These are phyloP conservation scores for Cordyceps fumosorosea DNA, from an alignment of 2,329 filamentous ascomycete genomes.

Conservation along the genomic window DNA sequence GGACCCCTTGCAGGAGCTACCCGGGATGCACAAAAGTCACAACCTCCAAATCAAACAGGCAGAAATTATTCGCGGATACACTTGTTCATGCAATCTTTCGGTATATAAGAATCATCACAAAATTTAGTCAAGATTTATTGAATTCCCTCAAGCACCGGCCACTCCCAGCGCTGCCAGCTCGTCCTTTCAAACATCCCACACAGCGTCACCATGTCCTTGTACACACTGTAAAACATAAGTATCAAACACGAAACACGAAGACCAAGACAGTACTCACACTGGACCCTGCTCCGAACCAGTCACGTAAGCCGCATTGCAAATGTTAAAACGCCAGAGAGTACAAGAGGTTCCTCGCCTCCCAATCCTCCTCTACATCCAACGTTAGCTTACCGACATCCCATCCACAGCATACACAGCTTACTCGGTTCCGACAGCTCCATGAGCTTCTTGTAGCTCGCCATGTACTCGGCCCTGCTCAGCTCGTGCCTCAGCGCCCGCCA, in stretches of 20 bases:
- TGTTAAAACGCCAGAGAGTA: slow-evolving; percentile 22
- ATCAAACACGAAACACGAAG: background rate
- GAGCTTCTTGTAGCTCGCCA: slow-evolving; percentile 16
- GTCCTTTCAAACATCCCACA: slow-evolving; percentile 17
- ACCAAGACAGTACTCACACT: slow-evolving; percentile 15
- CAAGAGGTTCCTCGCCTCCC: slow-evolving; percentile 22
- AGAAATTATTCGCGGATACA: no score
- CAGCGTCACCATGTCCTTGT: slow-evolving; percentile 16
- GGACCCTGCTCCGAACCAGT: slow-evolving; percentile 17
- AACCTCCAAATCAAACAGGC: no score
- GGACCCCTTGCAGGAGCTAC: background rate
- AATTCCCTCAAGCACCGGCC: no score
- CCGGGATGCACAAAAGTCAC: no score
- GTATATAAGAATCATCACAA: no score
- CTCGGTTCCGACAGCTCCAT: slow-evolving; percentile 17
- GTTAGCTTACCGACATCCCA: background rate
- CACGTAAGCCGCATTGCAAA: slow-evolving; percentile 16
- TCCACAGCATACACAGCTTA: background rate
- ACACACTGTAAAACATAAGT: slow-evolving; percentile 10
- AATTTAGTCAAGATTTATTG: no score
- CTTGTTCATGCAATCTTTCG: background rate
- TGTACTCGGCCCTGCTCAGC: slow-evolving; percentile 17
- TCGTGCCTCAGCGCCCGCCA: slow-evolving; percentile 20
- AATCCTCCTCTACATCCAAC: slow-evolving; percentile 20
- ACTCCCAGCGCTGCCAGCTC: background rate